phyloP scores from a whole-genome alignment of 441 rosid species.

The Biscutella laevigata region DNA sequence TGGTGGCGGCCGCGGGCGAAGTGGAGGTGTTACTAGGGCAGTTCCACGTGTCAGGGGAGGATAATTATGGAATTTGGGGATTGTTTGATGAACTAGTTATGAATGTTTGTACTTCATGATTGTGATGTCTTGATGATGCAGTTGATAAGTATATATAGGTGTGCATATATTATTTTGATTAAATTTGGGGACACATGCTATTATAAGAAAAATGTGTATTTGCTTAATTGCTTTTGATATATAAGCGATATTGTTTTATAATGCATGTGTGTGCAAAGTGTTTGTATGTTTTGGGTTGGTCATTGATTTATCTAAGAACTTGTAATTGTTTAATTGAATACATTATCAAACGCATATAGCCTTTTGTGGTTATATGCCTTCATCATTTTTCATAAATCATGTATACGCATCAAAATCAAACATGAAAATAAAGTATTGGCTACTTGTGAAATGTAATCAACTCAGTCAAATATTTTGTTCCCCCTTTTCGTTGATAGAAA shows the following conservation, averaged over 20 bases:
- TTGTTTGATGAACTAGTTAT: neutral
- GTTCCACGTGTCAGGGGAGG: conserved; percentile 29
- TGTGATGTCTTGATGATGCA: neutral
- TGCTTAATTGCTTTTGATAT: conserved; percentile 7
- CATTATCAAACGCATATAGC: neutral
- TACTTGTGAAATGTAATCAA: neutral
- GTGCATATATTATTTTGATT: conserved; percentile 4
- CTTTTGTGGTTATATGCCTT: too few relatives aligned
- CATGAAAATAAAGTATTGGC: too few relatives aligned
- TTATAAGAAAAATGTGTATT: conserved; percentile 6
- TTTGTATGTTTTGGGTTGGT: too few relatives aligned
- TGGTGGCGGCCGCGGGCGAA: conserved; percentile 4
- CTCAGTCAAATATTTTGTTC: neutral
- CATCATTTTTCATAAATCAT: too few relatives aligned
- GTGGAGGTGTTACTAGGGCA: conserved; percentile 9
- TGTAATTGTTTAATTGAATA: neutral
- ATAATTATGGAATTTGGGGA: neutral
- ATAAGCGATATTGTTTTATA: neutral
- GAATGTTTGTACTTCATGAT: conserved; percentile 6
- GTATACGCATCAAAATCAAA: too few relatives aligned
- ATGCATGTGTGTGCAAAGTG: neutral
- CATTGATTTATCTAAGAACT: neutral
- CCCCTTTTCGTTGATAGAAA: too few relatives aligned
- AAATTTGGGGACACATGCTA: neutral
- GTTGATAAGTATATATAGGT: conserved; percentile 8